Evolutionary conservation across 2,329 filamentous ascomycete genomes (phyloP).

Genomic region (Helicocarpus griseus): DNA sequence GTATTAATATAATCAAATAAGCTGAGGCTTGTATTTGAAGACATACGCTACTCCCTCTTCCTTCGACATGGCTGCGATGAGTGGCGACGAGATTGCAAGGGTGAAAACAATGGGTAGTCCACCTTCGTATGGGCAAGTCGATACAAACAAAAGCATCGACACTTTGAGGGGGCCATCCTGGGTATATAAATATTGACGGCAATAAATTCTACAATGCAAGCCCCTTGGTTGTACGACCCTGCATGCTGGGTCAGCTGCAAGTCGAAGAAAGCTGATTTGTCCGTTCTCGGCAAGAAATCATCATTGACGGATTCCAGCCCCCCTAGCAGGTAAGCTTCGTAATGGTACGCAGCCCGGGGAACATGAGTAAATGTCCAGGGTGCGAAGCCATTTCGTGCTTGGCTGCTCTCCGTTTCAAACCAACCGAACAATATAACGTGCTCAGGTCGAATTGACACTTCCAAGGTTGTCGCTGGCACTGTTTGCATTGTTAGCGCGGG

Average conservation of each 20-base stretch:
- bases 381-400: no score
- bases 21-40: background rate
- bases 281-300: background rate
- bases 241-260: background rate
- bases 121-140: background rate
- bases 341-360: background rate
- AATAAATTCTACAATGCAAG: background rate
- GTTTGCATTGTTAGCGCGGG: no score
- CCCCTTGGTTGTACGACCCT: background rate
- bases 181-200: background rate
- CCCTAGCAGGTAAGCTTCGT: background rate
- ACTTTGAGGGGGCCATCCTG: background rate
- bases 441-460: no score
- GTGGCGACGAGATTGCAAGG: background rate
- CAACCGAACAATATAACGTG: no score
- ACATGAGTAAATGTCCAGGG: background rate
- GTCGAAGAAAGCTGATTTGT: background rate
- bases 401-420: background rate
- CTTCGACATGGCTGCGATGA: background rate
- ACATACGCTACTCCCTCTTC: conserved; percentile 1
- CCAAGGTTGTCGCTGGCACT: no score
- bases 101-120: background rate
- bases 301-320: background rate
- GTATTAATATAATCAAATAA: no score
- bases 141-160: background rate